These are phyloP conservation scores for Gaeumannomyces tritici DNA, from an alignment of 2,329 filamentous ascomycete genomes.

Conservation along the genomic window DNA sequence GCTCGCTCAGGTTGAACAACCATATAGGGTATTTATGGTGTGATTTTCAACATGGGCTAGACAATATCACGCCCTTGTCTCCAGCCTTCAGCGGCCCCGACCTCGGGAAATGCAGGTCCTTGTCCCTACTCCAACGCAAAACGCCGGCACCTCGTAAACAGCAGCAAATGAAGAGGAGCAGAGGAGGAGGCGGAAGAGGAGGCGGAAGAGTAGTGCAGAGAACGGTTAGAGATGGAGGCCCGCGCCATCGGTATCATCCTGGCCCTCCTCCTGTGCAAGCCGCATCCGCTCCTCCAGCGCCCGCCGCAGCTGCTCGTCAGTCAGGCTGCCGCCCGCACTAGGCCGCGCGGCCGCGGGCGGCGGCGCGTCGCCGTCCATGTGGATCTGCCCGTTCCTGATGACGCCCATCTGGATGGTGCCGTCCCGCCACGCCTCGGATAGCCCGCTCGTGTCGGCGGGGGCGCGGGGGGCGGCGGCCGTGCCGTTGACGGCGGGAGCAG, in stretches of 20 bases:
- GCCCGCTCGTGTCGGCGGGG: constrained; percentile 6
- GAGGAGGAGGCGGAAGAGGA: neutral
- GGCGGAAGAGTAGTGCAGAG: no score
- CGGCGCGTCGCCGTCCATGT: constrained; percentile 23
- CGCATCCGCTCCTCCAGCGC: constrained; percentile 46
- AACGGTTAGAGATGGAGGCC: constrained; percentile 49
- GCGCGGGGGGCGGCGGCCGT: constrained; percentile 6
- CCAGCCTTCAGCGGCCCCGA: neutral
- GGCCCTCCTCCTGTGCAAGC: constrained; percentile 32
- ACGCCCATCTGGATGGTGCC: constrained; percentile 54
- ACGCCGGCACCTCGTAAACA: neutral
- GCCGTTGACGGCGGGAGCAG: neutral
- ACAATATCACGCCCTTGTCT: no score
- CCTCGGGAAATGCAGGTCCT: neutral
- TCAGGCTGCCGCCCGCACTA: constrained; percentile 34
- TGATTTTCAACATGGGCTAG: no score
- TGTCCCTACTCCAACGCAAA: neutral
- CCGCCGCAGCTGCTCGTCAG: constrained; percentile 49
- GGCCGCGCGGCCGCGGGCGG: no score
- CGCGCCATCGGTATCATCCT: constrained; percentile 41
- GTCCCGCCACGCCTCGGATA: constrained; percentile 44
- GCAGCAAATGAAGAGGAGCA: neutral
- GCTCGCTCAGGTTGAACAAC: no score
- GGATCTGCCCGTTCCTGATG: constrained; percentile 39
- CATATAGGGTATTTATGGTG: no score